Evolutionary conservation across 306 rosid species (phyloP).

Genomic region (Gastrolobium bilobum): DNA sequence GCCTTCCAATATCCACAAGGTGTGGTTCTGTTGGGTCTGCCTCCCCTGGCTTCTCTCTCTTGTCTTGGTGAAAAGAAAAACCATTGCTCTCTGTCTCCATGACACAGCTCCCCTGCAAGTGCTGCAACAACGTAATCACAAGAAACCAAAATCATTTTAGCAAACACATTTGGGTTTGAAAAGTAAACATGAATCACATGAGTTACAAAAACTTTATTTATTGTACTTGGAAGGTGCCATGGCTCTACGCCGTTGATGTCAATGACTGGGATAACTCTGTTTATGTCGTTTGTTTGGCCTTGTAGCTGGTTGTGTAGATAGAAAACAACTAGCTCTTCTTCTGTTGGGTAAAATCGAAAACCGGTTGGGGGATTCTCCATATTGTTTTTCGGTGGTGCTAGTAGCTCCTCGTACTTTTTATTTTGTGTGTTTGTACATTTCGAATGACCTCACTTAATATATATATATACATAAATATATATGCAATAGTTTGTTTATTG

Average conservation of each 20-base stretch:
- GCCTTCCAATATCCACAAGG: constrained; percentile 85
- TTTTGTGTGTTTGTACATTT: constrained; percentile 8
- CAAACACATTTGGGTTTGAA: not conserved
- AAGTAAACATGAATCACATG: not conserved
- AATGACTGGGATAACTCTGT: constrained; percentile 62
- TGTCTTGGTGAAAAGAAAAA: constrained; percentile 78
- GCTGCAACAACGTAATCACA: constrained; percentile 53
- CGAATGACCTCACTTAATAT: not conserved
- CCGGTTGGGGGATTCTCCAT: constrained; percentile 61
- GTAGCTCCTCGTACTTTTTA: too few relatives aligned
- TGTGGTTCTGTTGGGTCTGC: constrained; percentile 77
- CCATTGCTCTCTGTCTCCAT: constrained; percentile 81
- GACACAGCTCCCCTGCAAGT: constrained; percentile 68
- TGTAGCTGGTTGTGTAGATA: constrained; percentile 68
- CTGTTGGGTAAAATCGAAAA: constrained; percentile 83
- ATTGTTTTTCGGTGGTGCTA: not conserved
- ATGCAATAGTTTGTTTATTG: not conserved
- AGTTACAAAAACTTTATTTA: not conserved
- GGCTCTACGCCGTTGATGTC: constrained; percentile 70
- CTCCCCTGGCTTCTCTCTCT: constrained; percentile 76
- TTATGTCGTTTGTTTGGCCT: constrained; percentile 49
- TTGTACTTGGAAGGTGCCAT: constrained; percentile 70
- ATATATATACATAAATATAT: not conserved
- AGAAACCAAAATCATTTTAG: not conserved
- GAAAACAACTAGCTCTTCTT: constrained; percentile 72